phyloP scores from a whole-genome alignment of 2,329 filamentous ascomycete species.

The Alternaria sp. region DNA sequence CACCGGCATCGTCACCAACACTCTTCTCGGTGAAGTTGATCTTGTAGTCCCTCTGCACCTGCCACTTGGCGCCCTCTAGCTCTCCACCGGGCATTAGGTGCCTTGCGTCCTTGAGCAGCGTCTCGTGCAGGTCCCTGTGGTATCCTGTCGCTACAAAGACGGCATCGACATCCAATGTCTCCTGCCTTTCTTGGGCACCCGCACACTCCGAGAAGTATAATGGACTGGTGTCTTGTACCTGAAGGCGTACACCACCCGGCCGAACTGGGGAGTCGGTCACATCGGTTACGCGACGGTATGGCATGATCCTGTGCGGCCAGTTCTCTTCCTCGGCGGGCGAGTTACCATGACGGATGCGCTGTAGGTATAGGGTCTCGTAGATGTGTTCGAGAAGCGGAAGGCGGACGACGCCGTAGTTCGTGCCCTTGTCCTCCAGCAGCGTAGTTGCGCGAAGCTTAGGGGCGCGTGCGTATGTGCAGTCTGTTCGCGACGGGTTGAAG shows the following conservation, averaged over 20 bases:
- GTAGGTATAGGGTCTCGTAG: constrained; percentile 86
- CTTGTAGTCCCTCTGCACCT: constrained; percentile 78
- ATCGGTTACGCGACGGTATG: constrained; percentile 69
- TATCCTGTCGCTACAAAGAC: constrained; percentile 91
- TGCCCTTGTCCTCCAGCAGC: constrained; percentile 75
- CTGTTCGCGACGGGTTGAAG: constrained; percentile 87
- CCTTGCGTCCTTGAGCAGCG: constrained; percentile 71
- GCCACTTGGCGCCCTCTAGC: constrained; percentile 59
- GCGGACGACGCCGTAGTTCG: constrained; percentile 94
- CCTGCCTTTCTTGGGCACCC: constrained; percentile 54
- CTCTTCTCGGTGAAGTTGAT: constrained; percentile 72
- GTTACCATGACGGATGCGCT: constrained; percentile 70
- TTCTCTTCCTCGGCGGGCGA: constrained; percentile 64
- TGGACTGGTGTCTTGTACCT: constrained; percentile 60
- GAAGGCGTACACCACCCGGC: constrained; percentile 45
- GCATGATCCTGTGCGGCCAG: constrained; percentile 84
- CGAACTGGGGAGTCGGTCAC: constrained; percentile 59
- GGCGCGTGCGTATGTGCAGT: constrained; percentile 74
- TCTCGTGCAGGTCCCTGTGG: constrained; percentile 75
- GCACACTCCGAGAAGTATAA: constrained; percentile 39
- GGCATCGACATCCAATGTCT: constrained; percentile 76
- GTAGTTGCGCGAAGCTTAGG: constrained; percentile 65
- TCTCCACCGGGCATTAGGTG: constrained; percentile 66
- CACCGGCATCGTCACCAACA: constrained; percentile 74
- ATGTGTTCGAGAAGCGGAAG: constrained; percentile 88